Percentiles rank a stretch among this genome's conserved stretches.
Evolutionary conservation across 768 basidiomycete species (phyloP).

Genomic region (Mycena chlorophos): DNA sequence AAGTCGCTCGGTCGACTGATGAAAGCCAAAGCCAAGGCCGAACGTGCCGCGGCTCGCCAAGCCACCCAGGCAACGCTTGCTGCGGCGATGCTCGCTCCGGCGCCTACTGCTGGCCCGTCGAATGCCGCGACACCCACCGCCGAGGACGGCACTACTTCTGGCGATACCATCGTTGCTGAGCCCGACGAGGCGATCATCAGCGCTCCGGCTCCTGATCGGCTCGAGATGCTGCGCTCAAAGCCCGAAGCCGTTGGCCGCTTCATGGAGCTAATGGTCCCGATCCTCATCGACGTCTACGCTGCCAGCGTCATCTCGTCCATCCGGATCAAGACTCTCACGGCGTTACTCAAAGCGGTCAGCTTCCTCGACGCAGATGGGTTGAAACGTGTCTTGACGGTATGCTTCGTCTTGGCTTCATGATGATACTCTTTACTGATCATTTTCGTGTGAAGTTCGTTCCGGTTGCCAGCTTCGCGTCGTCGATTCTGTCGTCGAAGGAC

Average conservation of each 20-base stretch:
- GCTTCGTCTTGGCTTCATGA: constrained; percentile 28
- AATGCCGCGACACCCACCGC: constrained; percentile 27
- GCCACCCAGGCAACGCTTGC: constrained; percentile 37
- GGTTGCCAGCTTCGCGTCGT: constrained; percentile 92
- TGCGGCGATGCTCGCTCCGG: constrained; percentile 28
- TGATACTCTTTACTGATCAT: constrained; percentile 5
- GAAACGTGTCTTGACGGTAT: constrained; percentile 73
- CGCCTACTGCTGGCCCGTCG: constrained; percentile 27
- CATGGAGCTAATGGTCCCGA: constrained; percentile 87
- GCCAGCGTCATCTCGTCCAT: constrained; percentile 90
- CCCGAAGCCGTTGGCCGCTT: constrained; percentile 79
- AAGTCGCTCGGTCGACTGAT: constrained; percentile 74
- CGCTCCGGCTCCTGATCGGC: constrained; percentile 53
- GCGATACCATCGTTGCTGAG: constrained; percentile 37
- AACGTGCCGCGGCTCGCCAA: constrained; percentile 69
- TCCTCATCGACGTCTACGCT: constrained; percentile 98
- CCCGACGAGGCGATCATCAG: constrained; percentile 41
- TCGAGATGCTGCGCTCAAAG: constrained; percentile 73
- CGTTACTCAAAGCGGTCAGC: constrained; percentile 86
- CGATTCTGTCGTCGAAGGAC: constrained; percentile 90
- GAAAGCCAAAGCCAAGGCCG: constrained; percentile 82
- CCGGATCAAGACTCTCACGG: constrained; percentile 85
- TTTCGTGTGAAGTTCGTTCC: constrained; percentile 72
- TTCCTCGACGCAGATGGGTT: constrained; percentile 81
- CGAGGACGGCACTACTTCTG: constrained; percentile 21